Percentiles rank a stretch among this genome's conserved stretches.
Conservation (phyloP, 345 rosid genomes). For the Hypericum androsaemum region DNA sequence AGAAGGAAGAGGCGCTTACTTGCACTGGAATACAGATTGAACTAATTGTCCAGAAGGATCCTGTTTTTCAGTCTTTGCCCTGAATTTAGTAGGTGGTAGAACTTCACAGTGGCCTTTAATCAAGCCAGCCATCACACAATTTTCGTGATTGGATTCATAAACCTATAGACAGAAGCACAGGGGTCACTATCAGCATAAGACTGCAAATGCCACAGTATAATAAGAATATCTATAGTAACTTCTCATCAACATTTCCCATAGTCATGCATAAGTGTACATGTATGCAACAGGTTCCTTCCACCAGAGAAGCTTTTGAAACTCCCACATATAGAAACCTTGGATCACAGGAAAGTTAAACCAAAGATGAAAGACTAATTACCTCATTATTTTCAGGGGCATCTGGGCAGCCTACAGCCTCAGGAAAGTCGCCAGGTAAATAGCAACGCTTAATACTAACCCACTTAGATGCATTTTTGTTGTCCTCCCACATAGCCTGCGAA, state of each 20-base stretch:
- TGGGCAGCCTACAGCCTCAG: too few species aligned
- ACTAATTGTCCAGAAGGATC: constrained; percentile 23
- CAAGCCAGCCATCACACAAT: constrained; percentile 33
- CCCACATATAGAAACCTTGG: background rate
- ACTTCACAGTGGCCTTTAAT: constrained; percentile 57
- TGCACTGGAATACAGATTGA: constrained; percentile 45
- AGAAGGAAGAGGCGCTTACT: constrained; percentile 29
- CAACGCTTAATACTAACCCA: constrained; percentile 36
- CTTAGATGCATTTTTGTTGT: constrained; percentile 42
- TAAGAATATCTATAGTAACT: too few species aligned
- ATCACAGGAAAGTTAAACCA: background rate
- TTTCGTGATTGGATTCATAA: constrained; percentile 54
- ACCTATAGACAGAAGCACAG: constrained; percentile 26
- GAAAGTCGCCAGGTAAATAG: too few species aligned
- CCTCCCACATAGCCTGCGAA: too few species aligned
- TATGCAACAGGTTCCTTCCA: too few species aligned
- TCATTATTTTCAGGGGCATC: too few species aligned
- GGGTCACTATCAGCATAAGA: too few species aligned
- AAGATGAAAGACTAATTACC: background rate
- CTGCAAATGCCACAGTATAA: too few species aligned
- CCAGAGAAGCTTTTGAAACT: too few species aligned
- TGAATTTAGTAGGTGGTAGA: constrained; percentile 41
- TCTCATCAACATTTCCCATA: too few species aligned
- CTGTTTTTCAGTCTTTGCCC: constrained; percentile 36
- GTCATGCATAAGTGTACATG: too few species aligned